These are phyloP conservation scores for Plasmodium cynomolgi DNA, from an alignment of 169 alveolate species.

Conservation along the genomic window DNA sequence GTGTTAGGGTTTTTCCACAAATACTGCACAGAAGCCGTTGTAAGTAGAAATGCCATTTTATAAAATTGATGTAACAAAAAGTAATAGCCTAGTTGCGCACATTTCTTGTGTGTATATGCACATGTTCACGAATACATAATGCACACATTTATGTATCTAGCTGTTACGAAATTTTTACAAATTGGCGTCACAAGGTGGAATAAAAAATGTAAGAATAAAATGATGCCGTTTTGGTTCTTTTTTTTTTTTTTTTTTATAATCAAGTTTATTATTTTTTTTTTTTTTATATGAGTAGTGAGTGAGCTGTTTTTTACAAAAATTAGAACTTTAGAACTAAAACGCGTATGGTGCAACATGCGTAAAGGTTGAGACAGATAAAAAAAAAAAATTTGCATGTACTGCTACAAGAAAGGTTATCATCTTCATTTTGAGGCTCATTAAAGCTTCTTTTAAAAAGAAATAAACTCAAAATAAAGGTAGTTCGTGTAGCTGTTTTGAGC, in stretches of 20 bases:
- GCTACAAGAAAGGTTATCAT: neutral
- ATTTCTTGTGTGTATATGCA: neutral
- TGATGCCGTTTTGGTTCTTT: neutral
- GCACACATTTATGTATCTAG: neutral
- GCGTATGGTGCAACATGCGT: neutral
- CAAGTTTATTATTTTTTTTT: neutral
- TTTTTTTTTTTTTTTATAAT: neutral
- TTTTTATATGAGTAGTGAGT: neutral
- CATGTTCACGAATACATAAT: neutral
- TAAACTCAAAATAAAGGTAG: slow-evolving; percentile 10
- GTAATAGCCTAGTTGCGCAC: neutral
- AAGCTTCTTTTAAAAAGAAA: neutral
- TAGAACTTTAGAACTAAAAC: slow-evolving; percentile 14
- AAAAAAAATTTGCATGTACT: slow-evolving; percentile 33
- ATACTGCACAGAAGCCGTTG: neutral
- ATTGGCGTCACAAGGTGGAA: neutral
- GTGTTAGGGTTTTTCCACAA: neutral
- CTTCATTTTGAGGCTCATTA: neutral
- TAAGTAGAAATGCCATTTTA: neutral
- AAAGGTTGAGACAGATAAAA: slow-evolving; percentile 5
- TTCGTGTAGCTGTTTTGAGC: neutral
- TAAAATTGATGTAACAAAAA: neutral
- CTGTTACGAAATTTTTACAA: neutral
- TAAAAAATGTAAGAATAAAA: neutral
- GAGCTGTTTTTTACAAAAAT: neutral